Base-by-base conservation (phyloP, 345 rosid species). In the Populus nigra region DNA sequence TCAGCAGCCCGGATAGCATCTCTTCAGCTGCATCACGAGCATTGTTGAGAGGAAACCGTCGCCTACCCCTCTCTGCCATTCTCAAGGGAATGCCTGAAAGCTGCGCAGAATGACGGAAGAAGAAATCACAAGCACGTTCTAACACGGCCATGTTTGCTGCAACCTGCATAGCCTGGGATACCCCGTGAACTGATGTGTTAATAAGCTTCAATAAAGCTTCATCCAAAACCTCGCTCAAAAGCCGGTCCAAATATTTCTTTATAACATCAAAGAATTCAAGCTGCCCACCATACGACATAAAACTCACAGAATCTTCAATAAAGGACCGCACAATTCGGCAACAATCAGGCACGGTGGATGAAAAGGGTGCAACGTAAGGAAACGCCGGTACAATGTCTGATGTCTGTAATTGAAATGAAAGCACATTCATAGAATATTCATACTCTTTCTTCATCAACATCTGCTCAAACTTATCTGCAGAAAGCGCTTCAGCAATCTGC, bases 391-490 rank as follows among this genome's bases (percentile, higher is more conserved):
- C 76, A 9, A 93, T 93, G 76, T 95, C 99, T 0, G 98, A 93
- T 7, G 96, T 92, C 75, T 95, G 99, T 47, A 95, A 73, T 86
- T 95, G 99, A 81, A 95, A 95, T 2, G 99, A 95, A 68, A 95
- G 97, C 79, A 95, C 97, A 87, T 95, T 92, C 99, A 95, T 95
- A 2, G 97, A 91, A 76, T 95, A 95, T 68, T 95, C 99, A 72
- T 93, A 95, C 72, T 95, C 99, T 84, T 87, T 95, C 94, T 88
- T 95, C 99, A 95, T 95, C 86, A 95, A 71, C 98, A 95, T 91
- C 85, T 95, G 99, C 87, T 93, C 98, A 84, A 93, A 92, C 84
- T 90, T 95, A 86, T 95, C 99, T 5, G 96, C 98, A n/a, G 93
- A 83, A 1, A 95, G 93, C 0, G 94, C 99, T 83, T 95, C 98